phyloP scores from a whole-genome alignment of 2,329 filamentous ascomycete species.

The Exophiala calicioides region DNA sequence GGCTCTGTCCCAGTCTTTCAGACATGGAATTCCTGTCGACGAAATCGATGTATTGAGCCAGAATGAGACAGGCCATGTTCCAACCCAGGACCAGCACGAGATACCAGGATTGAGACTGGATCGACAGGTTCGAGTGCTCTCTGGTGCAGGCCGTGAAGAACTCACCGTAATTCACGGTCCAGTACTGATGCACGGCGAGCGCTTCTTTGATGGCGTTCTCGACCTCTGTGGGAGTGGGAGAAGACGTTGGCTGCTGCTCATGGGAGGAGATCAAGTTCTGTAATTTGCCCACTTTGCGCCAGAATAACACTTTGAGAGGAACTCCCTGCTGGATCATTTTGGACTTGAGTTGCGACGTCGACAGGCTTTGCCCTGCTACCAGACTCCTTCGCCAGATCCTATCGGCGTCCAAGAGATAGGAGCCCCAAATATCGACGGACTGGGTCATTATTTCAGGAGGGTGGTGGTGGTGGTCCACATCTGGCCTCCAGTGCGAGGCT shows the following conservation, averaged over 20 bases:
- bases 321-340: slow-evolving; percentile 1
- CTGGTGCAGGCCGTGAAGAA: slow-evolving; percentile 3
- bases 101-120: slow-evolving; percentile 12
- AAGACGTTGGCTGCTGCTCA: too few relatives aligned
- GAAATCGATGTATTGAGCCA: slow-evolving; percentile 1
- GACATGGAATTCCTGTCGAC: slow-evolving; percentile 4
- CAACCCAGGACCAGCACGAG: slow-evolving; percentile 3
- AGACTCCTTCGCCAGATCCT: too few relatives aligned
- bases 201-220: slow-evolving; percentile 7
- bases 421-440: slow-evolving; percentile 1
- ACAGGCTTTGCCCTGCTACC: background rate
- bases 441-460: too few relatives aligned
- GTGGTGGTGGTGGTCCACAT: background rate
- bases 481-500: background rate
- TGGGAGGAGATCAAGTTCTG: background rate
- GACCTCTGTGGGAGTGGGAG: background rate
- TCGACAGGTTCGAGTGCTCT: slow-evolving; percentile 1
- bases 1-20: background rate
- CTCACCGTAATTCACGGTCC: background rate
- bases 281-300: slow-evolving; percentile 5
- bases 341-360: background rate
- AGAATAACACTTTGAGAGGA: slow-evolving; percentile 9
- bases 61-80: slow-evolving; percentile 4
- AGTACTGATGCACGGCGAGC: slow-evolving; percentile 4
- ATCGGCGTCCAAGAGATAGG: too few relatives aligned